These are phyloP conservation scores for Albatrellus ellisii DNA, from an alignment of 768 basidiomycete species.

Conservation along the genomic window DNA sequence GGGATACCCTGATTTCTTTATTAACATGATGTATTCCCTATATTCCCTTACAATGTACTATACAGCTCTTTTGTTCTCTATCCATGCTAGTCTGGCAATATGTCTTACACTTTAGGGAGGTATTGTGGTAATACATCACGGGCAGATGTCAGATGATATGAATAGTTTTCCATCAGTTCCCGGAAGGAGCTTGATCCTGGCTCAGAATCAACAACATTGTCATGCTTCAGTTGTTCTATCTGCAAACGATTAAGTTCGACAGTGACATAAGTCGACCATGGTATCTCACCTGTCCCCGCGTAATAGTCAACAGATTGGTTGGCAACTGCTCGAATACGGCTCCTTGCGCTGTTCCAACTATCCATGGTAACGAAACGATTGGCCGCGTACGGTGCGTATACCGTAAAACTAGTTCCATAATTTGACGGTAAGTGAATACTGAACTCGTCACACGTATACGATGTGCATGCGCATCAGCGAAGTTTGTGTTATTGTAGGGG, in stretches of 20 bases:
- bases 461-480: constrained; percentile 18
- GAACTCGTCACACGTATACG: constrained; percentile 2
- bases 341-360: constrained; percentile 51
- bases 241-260: constrained; percentile 14
- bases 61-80: no score
- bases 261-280: neutral
- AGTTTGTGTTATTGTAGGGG: constrained; percentile 19
- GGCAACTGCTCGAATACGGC: constrained; percentile 51
- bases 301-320: constrained; percentile 51
- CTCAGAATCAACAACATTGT: constrained; percentile 37
- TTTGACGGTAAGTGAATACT: constrained; percentile 57
- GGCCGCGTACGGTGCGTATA: constrained; percentile 39
- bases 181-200: constrained; percentile 18
- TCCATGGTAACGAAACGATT: constrained; percentile 52
- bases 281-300: constrained; percentile 47
- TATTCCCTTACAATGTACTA: no score
- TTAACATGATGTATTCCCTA: no score
- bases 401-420: constrained; percentile 50
- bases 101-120: constrained; percentile 1
- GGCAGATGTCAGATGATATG: constrained; percentile 15
- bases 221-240: constrained; percentile 48
- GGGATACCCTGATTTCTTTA: no score
- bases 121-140: constrained; percentile 16
- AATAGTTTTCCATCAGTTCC: constrained; percentile 17
- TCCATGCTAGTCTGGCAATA: neutral